Percentiles rank a stretch among this genome's conserved stretches.
phyloP scores from a whole-genome alignment of 495 filamentous ascomycete genomes.

The Lophiotrema nucula region DNA sequence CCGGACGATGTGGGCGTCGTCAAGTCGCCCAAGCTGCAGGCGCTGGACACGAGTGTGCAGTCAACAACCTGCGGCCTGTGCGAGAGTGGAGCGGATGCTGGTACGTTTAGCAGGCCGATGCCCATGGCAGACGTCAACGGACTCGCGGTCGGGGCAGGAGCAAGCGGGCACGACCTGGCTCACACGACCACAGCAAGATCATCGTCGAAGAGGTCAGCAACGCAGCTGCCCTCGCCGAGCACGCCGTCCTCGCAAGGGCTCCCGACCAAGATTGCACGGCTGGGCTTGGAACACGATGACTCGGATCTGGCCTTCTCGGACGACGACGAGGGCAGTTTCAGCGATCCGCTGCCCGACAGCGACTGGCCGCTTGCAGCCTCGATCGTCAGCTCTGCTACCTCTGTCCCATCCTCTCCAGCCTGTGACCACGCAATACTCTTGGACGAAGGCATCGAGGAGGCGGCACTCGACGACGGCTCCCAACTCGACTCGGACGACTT shows the following conservation, averaged over 20 bases:
- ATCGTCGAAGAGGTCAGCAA: conserved; percentile 25
- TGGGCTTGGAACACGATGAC: conserved; percentile 21
- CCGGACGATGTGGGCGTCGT: conserved; percentile 23
- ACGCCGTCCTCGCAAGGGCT: conserved; percentile 24
- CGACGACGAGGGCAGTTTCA: conserved; percentile 1
- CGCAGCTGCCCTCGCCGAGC: conserved; percentile 28
- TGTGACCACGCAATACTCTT: background rate
- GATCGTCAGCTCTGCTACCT: too few species aligned
- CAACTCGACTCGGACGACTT: background rate
- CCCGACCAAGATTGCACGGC: conserved; percentile 24
- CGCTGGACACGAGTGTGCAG: conserved; percentile 30
- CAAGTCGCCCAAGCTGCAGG: conserved; percentile 30
- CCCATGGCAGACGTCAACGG: background rate
- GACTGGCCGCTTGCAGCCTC: background rate
- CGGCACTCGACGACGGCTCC: background rate
- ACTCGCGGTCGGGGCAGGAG: background rate
- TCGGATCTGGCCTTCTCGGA: conserved; percentile 2
- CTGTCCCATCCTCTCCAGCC: conserved; percentile 8
- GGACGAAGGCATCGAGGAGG: conserved; percentile 4
- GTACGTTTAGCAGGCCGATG: background rate
- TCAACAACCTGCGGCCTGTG: conserved; percentile 23
- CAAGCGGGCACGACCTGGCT: conserved; percentile 3
- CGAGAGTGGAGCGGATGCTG: conserved; percentile 5
- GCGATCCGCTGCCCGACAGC: conserved; percentile 4
- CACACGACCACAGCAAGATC: conserved; percentile 12